phyloP scores from a whole-genome alignment of 129 eudicot genomes.

The Centella asiatica region DNA sequence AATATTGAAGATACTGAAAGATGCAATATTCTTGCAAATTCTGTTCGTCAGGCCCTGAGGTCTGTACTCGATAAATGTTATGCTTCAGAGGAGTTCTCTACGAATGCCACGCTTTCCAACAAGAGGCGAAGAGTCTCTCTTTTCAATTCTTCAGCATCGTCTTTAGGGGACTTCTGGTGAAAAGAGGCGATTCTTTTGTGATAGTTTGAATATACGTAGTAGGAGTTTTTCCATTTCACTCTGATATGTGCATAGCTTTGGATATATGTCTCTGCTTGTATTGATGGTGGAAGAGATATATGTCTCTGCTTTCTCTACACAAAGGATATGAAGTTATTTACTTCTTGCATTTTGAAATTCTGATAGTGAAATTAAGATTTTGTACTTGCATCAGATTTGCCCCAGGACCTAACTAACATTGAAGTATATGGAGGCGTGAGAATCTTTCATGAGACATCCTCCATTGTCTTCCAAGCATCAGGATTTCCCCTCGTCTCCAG shows the following conservation, averaged over 20 bases:
- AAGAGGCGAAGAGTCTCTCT: conserved; percentile 67
- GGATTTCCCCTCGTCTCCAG: too few species aligned
- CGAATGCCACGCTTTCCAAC: conserved; percentile 35
- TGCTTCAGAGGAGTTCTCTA: conserved; percentile 61
- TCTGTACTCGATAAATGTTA: conserved; percentile 78
- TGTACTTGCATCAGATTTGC: too few species aligned
- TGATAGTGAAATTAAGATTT: too few species aligned
- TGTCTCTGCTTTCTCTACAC: conserved; percentile 3
- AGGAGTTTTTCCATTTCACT: background rate
- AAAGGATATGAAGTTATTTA: conserved; percentile 24
- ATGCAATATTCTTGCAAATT: conserved; percentile 18
- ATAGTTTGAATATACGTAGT: background rate
- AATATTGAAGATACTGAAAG: conserved; percentile 26
- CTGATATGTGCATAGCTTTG: conserved; percentile 3
- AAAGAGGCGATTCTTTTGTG: background rate
- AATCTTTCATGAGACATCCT: too few species aligned
- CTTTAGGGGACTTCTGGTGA: conserved; percentile 22
- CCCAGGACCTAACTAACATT: too few species aligned
- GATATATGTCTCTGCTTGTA: conserved; percentile 20
- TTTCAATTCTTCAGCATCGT: conserved; percentile 45
- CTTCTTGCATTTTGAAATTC: too few species aligned
- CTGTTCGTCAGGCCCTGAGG: conserved; percentile 49
- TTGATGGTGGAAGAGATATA: background rate
- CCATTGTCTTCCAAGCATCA: too few species aligned
- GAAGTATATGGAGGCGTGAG: too few species aligned